A percentile compares a stretch with the other conserved stretches of the same genome.
Evolutionary conservation across 164 flowering plant species (phyloP).

Genomic region (Litsea cubeba): DNA sequence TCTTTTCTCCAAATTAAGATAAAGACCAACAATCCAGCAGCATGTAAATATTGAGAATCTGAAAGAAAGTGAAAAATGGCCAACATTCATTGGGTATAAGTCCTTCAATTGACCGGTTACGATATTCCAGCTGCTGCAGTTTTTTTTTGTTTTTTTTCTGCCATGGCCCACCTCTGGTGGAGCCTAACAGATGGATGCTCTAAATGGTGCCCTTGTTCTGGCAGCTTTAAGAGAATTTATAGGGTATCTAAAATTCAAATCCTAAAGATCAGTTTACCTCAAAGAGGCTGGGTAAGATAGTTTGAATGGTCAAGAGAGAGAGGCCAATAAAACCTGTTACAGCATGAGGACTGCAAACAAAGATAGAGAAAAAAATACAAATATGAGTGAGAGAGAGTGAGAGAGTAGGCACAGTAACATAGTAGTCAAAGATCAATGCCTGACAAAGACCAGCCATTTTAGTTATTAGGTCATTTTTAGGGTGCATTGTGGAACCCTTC

Average conservation of each 20-base stretch:
- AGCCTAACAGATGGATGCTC: background rate
- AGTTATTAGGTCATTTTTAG: too few relatives aligned
- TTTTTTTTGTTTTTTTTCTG: too few relatives aligned
- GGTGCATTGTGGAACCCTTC: too few relatives aligned
- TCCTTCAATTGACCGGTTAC: background rate
- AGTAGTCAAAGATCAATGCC: too few relatives aligned
- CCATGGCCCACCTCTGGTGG: background rate
- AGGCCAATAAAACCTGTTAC: constrained; percentile 76
- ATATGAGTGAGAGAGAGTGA: background rate
- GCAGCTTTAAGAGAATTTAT: background rate
- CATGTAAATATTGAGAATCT: too few relatives aligned
- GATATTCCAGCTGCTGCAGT: background rate
- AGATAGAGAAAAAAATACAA: background rate
- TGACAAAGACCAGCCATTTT: too few relatives aligned
- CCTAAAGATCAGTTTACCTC: constrained; percentile 43
- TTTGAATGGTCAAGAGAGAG: constrained; percentile 63
- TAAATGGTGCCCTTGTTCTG: background rate
- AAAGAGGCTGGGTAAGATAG: constrained; percentile 61
- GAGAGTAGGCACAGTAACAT: background rate
- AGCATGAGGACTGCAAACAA: constrained; percentile 77
- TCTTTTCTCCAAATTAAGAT: too few relatives aligned
- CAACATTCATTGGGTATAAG: background rate
- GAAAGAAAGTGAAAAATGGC: too few relatives aligned
- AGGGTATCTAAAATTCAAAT: background rate
- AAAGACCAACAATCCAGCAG: too few relatives aligned